Conservation (phyloP, 2,329 filamentous ascomycete species). For the Trichoderma arundinaceum region DNA sequence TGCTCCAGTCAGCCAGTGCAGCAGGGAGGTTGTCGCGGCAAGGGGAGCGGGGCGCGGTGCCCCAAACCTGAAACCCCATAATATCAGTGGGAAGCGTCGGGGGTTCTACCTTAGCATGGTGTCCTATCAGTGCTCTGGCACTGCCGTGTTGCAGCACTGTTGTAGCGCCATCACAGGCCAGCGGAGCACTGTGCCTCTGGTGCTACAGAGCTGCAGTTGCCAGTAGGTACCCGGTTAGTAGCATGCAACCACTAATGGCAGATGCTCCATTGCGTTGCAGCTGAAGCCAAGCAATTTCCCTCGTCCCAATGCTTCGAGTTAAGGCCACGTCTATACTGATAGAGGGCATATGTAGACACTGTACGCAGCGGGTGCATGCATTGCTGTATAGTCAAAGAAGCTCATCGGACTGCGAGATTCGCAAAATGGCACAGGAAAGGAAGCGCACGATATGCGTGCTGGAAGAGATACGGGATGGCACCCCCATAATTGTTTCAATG, state of each 20-base stretch:
- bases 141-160: too few relatives aligned
- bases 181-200: too few relatives aligned
- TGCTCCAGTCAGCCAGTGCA: constrained; percentile 6
- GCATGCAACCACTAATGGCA: not conserved
- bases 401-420: too few relatives aligned
- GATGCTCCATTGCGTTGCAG: not conserved
- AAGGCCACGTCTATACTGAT: too few relatives aligned
- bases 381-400: too few relatives aligned
- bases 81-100: constrained; percentile 9
- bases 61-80: constrained; percentile 27
- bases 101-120: not conserved
- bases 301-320: not conserved
- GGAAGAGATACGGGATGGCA: not conserved
- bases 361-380: too few relatives aligned
- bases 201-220: too few relatives aligned
- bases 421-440: too few relatives aligned
- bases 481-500: not conserved
- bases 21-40: constrained; percentile 28
- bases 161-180: too few relatives aligned
- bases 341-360: not conserved
- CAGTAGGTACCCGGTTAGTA: not conserved
- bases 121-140: not conserved
- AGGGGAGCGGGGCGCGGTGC: constrained; percentile 20
- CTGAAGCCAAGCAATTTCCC: not conserved
- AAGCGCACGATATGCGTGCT: too few relatives aligned